Evolutionary conservation across 805 yeast genomes (phyloP), one percentile per base, ranked within the genome.

Genomic region (Lipomyces orientalis): DNA sequence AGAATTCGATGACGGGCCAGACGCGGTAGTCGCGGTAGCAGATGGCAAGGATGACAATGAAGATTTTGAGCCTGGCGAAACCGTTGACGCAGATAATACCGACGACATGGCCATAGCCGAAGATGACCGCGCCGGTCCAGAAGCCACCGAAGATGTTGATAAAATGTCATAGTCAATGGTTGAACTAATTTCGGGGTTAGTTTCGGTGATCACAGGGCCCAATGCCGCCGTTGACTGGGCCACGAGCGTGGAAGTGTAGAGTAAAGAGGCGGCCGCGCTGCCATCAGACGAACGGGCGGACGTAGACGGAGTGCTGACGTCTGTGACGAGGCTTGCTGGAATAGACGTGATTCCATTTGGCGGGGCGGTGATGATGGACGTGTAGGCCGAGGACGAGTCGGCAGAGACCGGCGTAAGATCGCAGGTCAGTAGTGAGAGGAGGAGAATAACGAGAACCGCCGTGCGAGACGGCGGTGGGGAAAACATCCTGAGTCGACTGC

Each of bases 361-460:
- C 12, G 33, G 55, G 29, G 33, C 55, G 55, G 55, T 52, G 33
- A 52, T 22, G 55, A 29, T 22, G 8, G 55, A 52, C 55, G 34
- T 52, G 55, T 52, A 52, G n/a, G n/a, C 10, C 16, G 16, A 12
- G 29, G 33, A 25, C 33, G n/a, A 6, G 34, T 25, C 55, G 55
- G 55, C 55, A 3, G 7, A 6, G 33, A 29, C 55, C 29, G 10
- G 29, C 14, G 14, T 19, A 29, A 52, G n/a, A 52, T 6, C 1
- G 16, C 16, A 12, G 34, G 19, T 7, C 16, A 52, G 1, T 7
- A 29, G 33, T 9, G 33, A 52, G 16, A 52, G 55, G 6, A 52
- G 49, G n/a, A 12, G 8, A n/a, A 52, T 4, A 12, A 52, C 33
- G 33, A 52, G 16, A 16, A 52, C 9, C 33, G n/a, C 33, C 49